Evolutionary conservation across 495 filamentous ascomycete genomes (phyloP).

Genomic region (Penicillium diatomitis): DNA sequence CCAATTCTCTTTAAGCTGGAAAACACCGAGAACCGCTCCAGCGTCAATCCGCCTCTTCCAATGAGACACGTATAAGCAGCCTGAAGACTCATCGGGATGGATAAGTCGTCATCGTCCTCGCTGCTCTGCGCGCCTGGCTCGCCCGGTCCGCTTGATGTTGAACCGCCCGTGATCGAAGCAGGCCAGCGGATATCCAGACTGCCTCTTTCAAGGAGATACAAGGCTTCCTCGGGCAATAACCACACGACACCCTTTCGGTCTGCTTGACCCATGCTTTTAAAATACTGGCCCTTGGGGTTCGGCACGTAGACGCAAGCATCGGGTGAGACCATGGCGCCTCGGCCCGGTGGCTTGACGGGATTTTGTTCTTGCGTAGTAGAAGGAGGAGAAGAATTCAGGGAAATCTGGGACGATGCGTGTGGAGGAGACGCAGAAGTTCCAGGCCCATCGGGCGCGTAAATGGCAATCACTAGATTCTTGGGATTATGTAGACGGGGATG

Average conservation of each 20-base stretch:
- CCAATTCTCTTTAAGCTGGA: conserved; percentile 73
- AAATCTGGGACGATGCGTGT: no score
- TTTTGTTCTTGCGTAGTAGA: conserved; percentile 2
- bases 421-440: no score
- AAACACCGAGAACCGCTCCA: conserved; percentile 87
- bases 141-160: not conserved
- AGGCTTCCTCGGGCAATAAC: conserved; percentile 85
- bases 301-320: conserved; percentile 36
- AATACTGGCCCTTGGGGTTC: conserved; percentile 41
- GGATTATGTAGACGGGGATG: conserved; percentile 57
- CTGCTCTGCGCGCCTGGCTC: conserved; percentile 14
- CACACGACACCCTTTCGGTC: conserved; percentile 54
- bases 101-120: conserved; percentile 34
- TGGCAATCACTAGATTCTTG: conserved; percentile 45
- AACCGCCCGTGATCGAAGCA: conserved; percentile 16
- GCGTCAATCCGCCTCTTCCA: conserved; percentile 51
- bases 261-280: conserved; percentile 49
- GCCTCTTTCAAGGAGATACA: conserved; percentile 83
- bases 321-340: conserved; percentile 16
- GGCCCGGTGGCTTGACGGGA: conserved; percentile 7
- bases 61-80: conserved; percentile 77
- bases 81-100: conserved; percentile 78
- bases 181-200: conserved; percentile 82
- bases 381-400: conserved; percentile 9
- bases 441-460: conserved; percentile 36